A percentile compares a stretch with the other conserved stretches of the same genome.
Conservation (phyloP, 2,329 filamentous ascomycete species). For the Rhexocercosporidium sp. region DNA sequence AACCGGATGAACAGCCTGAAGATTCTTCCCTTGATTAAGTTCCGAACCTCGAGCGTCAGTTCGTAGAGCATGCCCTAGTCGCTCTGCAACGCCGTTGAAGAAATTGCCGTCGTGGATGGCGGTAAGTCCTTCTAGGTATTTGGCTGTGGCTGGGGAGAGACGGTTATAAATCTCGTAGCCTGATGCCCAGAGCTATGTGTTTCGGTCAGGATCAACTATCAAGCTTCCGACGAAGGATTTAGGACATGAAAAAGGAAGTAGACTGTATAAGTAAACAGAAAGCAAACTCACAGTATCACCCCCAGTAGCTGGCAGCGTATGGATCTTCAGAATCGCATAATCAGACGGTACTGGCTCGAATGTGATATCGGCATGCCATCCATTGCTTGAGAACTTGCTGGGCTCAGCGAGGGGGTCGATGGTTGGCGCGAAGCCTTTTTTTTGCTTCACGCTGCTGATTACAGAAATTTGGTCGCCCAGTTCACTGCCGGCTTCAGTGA, state of each 20-base stretch:
- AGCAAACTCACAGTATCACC: constrained; percentile 49
- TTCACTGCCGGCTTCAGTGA: constrained; percentile 55
- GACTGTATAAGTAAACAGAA: constrained; percentile 42
- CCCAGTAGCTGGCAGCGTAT: constrained; percentile 52
- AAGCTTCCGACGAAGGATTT: too few relatives aligned
- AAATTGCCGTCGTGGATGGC: constrained; percentile 58
- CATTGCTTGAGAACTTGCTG: constrained; percentile 54
- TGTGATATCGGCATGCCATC: constrained; percentile 60
- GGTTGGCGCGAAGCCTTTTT: constrained; percentile 37
- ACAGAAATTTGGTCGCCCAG: constrained; percentile 61
- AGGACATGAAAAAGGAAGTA: too few relatives aligned
- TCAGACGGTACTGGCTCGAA: constrained; percentile 60
- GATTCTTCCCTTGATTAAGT: constrained; percentile 58
- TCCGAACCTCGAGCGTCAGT: constrained; percentile 55
- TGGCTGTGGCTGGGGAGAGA: constrained; percentile 59
- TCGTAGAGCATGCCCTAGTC: constrained; percentile 53
- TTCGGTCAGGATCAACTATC: too few relatives aligned
- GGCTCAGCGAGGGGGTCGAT: constrained; percentile 53
- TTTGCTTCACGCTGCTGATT: constrained; percentile 54
- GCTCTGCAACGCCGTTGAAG: constrained; percentile 55
- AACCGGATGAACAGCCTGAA: constrained; percentile 52
- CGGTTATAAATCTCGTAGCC: constrained; percentile 71
- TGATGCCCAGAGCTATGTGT: constrained; percentile 52
- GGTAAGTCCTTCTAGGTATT: constrained; percentile 63
- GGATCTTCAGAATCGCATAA: constrained; percentile 58